Conservation (phyloP, 768 basidiomycete genomes). For the Suillus variegatus region DNA sequence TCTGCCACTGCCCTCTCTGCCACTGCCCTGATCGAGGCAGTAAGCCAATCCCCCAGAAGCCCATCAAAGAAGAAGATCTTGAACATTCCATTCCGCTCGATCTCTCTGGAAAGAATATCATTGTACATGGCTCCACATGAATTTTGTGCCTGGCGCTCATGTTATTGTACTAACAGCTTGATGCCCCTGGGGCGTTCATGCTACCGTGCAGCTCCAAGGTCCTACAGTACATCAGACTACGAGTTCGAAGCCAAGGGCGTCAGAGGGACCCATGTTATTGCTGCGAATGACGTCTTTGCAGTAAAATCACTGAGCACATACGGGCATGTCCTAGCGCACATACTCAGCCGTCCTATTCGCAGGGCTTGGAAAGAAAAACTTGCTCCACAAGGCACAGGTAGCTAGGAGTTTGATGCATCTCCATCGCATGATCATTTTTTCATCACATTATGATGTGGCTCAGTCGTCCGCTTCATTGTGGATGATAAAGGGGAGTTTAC, state of each 20-base stretch:
- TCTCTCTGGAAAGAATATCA: constrained; percentile 61
- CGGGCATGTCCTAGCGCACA: neutral
- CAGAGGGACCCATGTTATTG: constrained; percentile 66
- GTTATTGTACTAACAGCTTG: constrained; percentile 43
- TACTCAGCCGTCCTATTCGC: constrained; percentile 9
- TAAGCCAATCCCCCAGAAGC: constrained; percentile 46
- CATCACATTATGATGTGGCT: neutral
- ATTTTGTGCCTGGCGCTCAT: neutral
- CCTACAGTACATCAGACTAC: constrained; percentile 63
- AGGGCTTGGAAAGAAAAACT: constrained; percentile 72
- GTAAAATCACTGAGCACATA: constrained; percentile 38
- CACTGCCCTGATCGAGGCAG: constrained; percentile 42
- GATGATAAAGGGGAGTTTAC: constrained; percentile 63
- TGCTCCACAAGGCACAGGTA: constrained; percentile 57
- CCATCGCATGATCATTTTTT: constrained; percentile 5
- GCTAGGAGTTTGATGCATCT: constrained; percentile 19
- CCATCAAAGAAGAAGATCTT: constrained; percentile 62
- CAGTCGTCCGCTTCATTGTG: constrained; percentile 62
- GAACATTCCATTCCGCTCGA: constrained; percentile 42
- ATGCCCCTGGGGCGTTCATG: constrained; percentile 79
- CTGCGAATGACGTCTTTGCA: constrained; percentile 82
- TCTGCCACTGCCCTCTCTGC: no score
- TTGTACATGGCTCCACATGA: constrained; percentile 42
- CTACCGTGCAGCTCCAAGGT: constrained; percentile 68
- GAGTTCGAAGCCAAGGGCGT: constrained; percentile 79